Evolutionary conservation across 1,284 basidiomycete genomes (phyloP).

Genomic region (Erythrobasidium hasegawianum): DNA sequence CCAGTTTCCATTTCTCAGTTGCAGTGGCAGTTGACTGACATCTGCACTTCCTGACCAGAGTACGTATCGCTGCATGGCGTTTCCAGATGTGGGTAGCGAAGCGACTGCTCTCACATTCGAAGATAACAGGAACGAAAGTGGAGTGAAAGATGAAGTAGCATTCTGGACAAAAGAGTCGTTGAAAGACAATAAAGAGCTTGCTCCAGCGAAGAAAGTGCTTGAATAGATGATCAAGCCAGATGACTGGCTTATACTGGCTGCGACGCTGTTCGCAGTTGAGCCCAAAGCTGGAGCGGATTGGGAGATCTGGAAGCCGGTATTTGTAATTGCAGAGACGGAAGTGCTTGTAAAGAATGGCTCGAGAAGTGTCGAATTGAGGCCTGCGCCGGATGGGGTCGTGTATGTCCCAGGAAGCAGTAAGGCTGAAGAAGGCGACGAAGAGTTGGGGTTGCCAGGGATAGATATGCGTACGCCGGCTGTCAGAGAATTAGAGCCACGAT

Average conservation of each 20-base stretch:
- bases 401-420: constrained; percentile 43
- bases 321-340: not conserved
- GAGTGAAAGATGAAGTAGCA: constrained; percentile 26
- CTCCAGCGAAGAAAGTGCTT: constrained; percentile 37
- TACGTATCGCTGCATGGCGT: constrained; percentile 22
- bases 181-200: constrained; percentile 17
- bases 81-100: constrained; percentile 14
- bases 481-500: not conserved
- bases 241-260: constrained; percentile 21
- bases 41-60: constrained; percentile 41
- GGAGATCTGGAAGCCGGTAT: constrained; percentile 36
- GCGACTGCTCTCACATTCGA: constrained; percentile 33
- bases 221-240: constrained; percentile 37
- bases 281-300: constrained; percentile 21
- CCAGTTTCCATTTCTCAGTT: constrained; percentile 24
- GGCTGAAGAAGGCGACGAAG: constrained; percentile 8
- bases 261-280: constrained; percentile 26
- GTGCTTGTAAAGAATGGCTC: constrained; percentile 32
- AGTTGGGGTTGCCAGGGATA: constrained; percentile 2
- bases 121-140: constrained; percentile 35
- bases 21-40: constrained; percentile 26
- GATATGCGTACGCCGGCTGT: constrained; percentile 20
- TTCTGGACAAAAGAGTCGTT: constrained; percentile 28
- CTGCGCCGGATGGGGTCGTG: constrained; percentile 16
- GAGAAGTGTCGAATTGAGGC: constrained; percentile 24